Percentiles rank a stretch among this genome's conserved stretches.
Evolutionary conservation across 345 rosid genomes (phyloP).

Genomic region (Toxicodendron radicans): DNA sequence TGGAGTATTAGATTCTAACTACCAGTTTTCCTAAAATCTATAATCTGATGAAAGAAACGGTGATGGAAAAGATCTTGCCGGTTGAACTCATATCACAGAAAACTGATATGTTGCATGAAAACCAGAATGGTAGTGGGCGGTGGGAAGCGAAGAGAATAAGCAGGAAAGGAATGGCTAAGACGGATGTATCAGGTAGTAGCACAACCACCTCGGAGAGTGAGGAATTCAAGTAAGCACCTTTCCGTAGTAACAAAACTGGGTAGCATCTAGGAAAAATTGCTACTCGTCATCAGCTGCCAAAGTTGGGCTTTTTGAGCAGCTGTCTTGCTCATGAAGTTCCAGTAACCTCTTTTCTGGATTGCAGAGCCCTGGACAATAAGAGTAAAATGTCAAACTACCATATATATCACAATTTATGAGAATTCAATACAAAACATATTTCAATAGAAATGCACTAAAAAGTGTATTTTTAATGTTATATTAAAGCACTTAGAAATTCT

Average conservation of each 20-base stretch:
- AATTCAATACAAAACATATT: background rate
- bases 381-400: constrained; percentile 10
- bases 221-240: constrained; percentile 4
- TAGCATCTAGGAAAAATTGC: background rate
- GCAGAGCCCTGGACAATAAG: constrained; percentile 61
- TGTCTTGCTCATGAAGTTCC: constrained; percentile 76
- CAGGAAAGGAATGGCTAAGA: background rate
- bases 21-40: constrained; percentile 10
- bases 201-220: constrained; percentile 2
- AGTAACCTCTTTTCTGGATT: constrained; percentile 67
- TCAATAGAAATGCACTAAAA: background rate
- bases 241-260: background rate
- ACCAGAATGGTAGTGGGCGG: background rate
- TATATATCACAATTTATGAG: no score
- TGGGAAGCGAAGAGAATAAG: background rate
- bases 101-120: constrained; percentile 1
- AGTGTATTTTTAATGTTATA: background rate
- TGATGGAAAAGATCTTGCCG: background rate
- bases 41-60: background rate
- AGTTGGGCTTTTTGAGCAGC: constrained; percentile 80
- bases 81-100: background rate
- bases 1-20: constrained; percentile 1
- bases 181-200: constrained; percentile 10
- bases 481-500: background rate
- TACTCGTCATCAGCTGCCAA: constrained; percentile 68